Conservation (phyloP, 192 early-diverging fungal genomes). For the Umbelopsis sp. region DNA sequence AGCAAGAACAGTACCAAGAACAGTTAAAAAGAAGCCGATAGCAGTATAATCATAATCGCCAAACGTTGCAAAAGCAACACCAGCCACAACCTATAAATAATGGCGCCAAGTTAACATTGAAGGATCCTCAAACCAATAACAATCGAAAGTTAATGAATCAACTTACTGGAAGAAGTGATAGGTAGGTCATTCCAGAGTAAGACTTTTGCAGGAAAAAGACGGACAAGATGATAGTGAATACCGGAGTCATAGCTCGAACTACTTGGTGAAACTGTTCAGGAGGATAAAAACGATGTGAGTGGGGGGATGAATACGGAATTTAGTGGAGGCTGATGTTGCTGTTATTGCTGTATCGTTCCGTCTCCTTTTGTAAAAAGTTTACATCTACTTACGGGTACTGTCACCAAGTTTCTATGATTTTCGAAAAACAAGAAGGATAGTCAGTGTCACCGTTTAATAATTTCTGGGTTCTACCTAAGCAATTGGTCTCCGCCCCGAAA, state of each 20-base stretch:
- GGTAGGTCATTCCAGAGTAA: constrained; percentile 56
- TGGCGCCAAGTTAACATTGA: neutral
- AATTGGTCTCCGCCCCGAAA: constrained; percentile 17
- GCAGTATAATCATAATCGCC: constrained; percentile 64
- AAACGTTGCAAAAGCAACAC: constrained; percentile 70
- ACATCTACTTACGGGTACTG: constrained; percentile 33
- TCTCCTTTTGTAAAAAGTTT: neutral
- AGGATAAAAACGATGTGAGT: neutral
- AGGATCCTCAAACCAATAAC: neutral
- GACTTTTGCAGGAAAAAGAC: constrained; percentile 59
- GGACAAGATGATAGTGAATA: constrained; percentile 74
- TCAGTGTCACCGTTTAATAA: neutral
- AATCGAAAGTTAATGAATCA: neutral
- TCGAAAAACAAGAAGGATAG: neutral
- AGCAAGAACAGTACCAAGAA: constrained; percentile 66
- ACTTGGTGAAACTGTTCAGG: constrained; percentile 73
- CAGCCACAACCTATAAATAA: constrained; percentile 50
- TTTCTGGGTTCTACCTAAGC: neutral
- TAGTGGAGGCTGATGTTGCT: neutral
- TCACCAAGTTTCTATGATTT: constrained; percentile 31
- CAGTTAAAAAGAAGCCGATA: constrained; percentile 65
- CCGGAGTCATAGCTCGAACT: constrained; percentile 79
- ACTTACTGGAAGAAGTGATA: constrained; percentile 61
- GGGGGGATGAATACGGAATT: neutral
- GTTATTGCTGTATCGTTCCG: neutral